These are phyloP conservation scores for Dioscorea cayenensis DNA, from an alignment of 116 monocot genomes.

Conservation along the genomic window DNA sequence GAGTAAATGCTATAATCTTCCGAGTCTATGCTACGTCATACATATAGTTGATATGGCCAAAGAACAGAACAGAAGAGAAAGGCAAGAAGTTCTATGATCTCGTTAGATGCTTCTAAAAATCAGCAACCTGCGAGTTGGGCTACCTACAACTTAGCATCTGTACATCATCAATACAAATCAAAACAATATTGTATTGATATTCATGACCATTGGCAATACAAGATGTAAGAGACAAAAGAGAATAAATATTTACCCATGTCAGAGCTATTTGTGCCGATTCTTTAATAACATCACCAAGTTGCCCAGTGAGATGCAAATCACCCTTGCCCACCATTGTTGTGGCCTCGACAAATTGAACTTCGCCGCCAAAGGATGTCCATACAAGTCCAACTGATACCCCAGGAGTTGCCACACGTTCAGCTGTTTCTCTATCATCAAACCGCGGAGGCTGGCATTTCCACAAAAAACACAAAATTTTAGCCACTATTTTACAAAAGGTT, in stretches of 20 bases:
- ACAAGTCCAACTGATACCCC: slow-evolving; percentile 93
- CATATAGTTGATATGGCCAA: too few species aligned
- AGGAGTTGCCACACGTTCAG: slow-evolving; percentile 69
- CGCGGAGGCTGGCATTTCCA: slow-evolving; percentile 63
- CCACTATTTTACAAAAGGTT: not conserved
- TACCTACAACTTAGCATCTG: too few species aligned
- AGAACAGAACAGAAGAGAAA: too few species aligned
- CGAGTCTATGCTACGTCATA: too few species aligned
- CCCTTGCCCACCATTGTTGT: slow-evolving; percentile 86
- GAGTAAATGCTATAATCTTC: too few species aligned
- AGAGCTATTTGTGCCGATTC: slow-evolving; percentile 99
- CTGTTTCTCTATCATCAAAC: slow-evolving; percentile 81
- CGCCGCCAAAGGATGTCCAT: slow-evolving; percentile 96
- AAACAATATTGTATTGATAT: not conserved
- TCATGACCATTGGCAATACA: not conserved
- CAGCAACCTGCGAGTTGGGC: too few species aligned
- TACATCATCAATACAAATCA: not conserved
- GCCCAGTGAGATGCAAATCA: slow-evolving; percentile 89
- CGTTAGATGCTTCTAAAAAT: too few species aligned
- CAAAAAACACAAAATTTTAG: not conserved
- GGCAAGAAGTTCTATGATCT: too few species aligned
- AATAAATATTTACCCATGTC: slow-evolving; percentile 70
- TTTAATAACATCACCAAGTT: slow-evolving; percentile 99
- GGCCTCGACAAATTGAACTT: slow-evolving; percentile 96
- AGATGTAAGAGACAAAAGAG: not conserved